A percentile compares a stretch with the other conserved stretches of the same genome.
These are phyloP conservation scores for Aplosporella prunicola DNA, from an alignment of 2,329 filamentous ascomycete genomes.

Conservation along the genomic window DNA sequence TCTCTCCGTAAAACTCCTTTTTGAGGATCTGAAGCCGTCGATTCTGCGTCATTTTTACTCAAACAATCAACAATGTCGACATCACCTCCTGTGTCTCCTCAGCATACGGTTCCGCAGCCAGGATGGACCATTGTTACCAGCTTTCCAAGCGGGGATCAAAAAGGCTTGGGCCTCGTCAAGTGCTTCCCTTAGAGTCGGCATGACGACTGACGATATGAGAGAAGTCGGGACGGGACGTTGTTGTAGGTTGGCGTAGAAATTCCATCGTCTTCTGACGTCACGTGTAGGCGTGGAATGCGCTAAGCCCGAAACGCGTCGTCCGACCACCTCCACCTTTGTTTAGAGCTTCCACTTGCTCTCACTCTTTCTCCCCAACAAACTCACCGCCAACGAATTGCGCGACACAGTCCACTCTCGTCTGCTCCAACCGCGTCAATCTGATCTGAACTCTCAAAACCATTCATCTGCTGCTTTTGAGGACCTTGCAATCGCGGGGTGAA, in stretches of 20 bases:
- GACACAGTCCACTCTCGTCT: constrained; percentile 1
- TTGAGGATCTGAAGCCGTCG: not conserved
- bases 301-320: constrained; percentile 11
- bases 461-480: constrained; percentile 19
- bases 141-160: constrained; percentile 3
- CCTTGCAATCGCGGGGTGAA: constrained; percentile 19
- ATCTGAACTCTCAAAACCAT: not conserved
- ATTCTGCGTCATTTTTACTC: not conserved
- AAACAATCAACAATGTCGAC: constrained; percentile 6
- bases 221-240: not conserved
- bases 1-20: constrained; percentile 13
- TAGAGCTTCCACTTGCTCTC: not conserved
- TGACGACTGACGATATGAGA: not conserved
- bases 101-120: constrained; percentile 2
- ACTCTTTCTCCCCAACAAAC: constrained; percentile 3
- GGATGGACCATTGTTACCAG: constrained; percentile 4
- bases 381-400: constrained; percentile 8
- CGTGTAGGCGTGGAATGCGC: constrained; percentile 7
- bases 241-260: not conserved
- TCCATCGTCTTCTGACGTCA: constrained; percentile 1
- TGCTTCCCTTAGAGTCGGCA: constrained; percentile 19
- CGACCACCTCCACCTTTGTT: not conserved
- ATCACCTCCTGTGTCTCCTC: constrained; percentile 7
- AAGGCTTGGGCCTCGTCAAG: constrained; percentile 20
- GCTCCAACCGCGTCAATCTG: not conserved